Percentiles rank a stretch among this genome's conserved stretches.
Conservation (phyloP, 2,329 filamentous ascomycete genomes). For the Lachnellula subtilissima region DNA sequence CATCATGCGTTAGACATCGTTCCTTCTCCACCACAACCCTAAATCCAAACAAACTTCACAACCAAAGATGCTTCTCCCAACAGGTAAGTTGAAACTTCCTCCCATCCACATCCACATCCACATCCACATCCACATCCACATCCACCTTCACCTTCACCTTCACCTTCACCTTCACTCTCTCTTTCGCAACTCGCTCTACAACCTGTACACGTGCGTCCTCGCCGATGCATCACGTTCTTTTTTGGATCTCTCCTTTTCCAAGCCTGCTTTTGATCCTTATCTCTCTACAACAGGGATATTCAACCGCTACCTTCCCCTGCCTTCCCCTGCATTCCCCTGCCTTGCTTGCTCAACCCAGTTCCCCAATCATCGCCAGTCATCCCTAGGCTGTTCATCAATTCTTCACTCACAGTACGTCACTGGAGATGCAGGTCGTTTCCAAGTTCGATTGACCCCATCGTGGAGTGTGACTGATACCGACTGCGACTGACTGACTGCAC, state of each 20-base stretch:
- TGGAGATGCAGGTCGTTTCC: slow-evolving; percentile 20
- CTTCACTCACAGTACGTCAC: slow-evolving; percentile 15
- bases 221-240: not conserved
- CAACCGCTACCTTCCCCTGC: not conserved
- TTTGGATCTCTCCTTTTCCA: not conserved
- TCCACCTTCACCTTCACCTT: not conserved
- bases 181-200: no score
- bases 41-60: not conserved
- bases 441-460: slow-evolving; percentile 9
- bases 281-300: not conserved
- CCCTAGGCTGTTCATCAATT: not conserved
- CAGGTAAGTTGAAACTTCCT: not conserved
- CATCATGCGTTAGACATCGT: not conserved
- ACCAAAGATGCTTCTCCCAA: not conserved
- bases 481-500: no score
- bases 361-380: not conserved
- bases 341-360: not conserved
- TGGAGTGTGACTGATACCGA: not conserved
- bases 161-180: no score
- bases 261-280: not conserved
- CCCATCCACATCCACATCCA: not conserved
- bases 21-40: not conserved
- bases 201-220: not conserved
- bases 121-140: not conserved
- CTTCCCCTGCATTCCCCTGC: not conserved